These are phyloP conservation scores for Colletotrichum sp. DNA, from an alignment of 2,329 filamentous ascomycete species.

Conservation along the genomic window DNA sequence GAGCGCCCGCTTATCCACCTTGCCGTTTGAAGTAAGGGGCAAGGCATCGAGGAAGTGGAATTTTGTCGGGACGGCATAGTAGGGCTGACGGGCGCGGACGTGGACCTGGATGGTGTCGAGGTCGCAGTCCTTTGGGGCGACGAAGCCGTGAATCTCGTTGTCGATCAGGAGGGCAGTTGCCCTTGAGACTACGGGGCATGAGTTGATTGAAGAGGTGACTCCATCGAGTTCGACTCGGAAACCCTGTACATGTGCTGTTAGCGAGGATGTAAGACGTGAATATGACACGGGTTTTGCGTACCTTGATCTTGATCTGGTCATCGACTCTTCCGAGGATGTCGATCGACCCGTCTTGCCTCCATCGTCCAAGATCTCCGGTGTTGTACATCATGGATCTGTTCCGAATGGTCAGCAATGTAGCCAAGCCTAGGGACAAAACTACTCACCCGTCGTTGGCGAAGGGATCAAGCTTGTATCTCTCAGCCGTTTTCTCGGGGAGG, in stretches of 20 bases:
- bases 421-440: fast-evolving
- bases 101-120: conserved; percentile 39
- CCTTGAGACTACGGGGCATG: conserved; percentile 48
- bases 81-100: conserved; percentile 51
- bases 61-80: conserved; percentile 57
- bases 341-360: conserved; percentile 57
- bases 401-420: fast-evolving
- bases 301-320: conserved; percentile 63
- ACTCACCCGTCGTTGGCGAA: conserved; percentile 57
- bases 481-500: conserved; percentile 54
- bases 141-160: conserved; percentile 54
- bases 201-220: conserved; percentile 53
- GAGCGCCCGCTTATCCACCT: conserved; percentile 59
- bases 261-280: neutral
- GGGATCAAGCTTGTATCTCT: conserved; percentile 53
- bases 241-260: conserved; percentile 31
- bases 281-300: neutral
- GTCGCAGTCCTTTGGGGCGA: conserved; percentile 35
- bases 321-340: conserved; percentile 62
- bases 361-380: conserved; percentile 64
- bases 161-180: conserved; percentile 53
- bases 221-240: conserved; percentile 67
- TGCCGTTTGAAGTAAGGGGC: conserved; percentile 60
- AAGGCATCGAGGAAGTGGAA: conserved; percentile 48
- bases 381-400: conserved; percentile 58